Base-by-base conservation (phyloP, 768 basidiomycete species). In the Hypsizygus marmoreus region DNA sequence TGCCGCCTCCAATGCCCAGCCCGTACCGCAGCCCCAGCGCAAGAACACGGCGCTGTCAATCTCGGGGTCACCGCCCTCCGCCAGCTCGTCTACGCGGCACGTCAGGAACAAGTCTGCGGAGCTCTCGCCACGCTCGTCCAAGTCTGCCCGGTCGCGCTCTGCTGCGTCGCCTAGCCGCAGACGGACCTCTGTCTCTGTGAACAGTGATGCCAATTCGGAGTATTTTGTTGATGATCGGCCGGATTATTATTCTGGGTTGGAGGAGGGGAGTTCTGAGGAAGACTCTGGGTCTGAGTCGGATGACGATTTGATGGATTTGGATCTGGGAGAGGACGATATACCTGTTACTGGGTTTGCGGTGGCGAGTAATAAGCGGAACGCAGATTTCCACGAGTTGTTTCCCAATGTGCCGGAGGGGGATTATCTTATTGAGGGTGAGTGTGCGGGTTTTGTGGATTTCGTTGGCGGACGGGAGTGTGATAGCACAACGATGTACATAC, bases 331-430 rank as follows among this genome's bases (percentile, higher is more conserved):
- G 39, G 82, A 86, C 41, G 88, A 90, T 57, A 89, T 91, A 10
- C 86, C 94, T 1, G 89, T 97, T 4, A 94, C 91, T 5, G 94
- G 95, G 2, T 98, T 97, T 63, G 94, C 95, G 0, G 94, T 97
- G n/a, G 95, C 95, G 4, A 95, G 91, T 64, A 91, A 82, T 58
- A 91, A 90, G 63, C 70, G 95, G 43, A 97, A 97, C 60, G 81
- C 86, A 2, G 95, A 97, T 60, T 98, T 98, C 64, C 95, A 98
- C 59, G 88, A 91, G 53, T 63, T 95, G 59, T 97, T 98, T 68
- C 82, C 84, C 14, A 82, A 63, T 23, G 84, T 97, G 9, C 90
- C 92, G 0, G 91, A 94, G 59, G 94, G 91, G 8, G 95, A 97
- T 66, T 97, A 97, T 70, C 78, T 97, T 37, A 97, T 98, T 61